These are phyloP conservation scores for Eucalyptus leucophloia DNA, from an alignment of 345 rosid genomes.

Conservation along the genomic window DNA sequence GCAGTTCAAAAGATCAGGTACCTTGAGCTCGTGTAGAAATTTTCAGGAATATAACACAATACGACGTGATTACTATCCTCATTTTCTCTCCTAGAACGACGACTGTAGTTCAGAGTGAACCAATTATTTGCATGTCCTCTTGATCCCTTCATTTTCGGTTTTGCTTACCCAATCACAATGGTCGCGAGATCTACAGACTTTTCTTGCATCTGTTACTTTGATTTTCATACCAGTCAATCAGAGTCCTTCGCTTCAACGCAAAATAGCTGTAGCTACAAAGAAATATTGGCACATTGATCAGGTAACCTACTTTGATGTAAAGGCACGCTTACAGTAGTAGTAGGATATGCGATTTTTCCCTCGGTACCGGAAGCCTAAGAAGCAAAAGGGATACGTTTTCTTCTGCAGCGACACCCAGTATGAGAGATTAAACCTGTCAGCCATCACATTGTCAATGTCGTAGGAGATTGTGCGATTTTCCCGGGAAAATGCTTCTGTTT, in stretches of 20 bases:
- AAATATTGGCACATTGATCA: background rate
- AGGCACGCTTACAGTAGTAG: background rate
- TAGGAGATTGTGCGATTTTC: background rate
- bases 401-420: background rate
- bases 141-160: background rate
- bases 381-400: background rate
- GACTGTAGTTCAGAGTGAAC: background rate
- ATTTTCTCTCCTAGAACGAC: background rate
- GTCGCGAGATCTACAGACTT: background rate
- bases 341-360: background rate
- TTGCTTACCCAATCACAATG: background rate
- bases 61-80: background rate
- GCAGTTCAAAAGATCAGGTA: background rate
- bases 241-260: background rate
- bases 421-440: background rate
- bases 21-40: background rate
- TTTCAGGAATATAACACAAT: accelerated
- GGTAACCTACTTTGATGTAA: background rate
- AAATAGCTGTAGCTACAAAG: accelerated
- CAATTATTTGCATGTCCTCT: background rate
- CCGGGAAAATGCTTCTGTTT: background rate
- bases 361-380: accelerated
- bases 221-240: background rate
- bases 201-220: background rate
- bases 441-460: background rate